Evolutionary conservation across 345 rosid genomes (phyloP).

Genomic region (Gossypium sturtianum): DNA sequence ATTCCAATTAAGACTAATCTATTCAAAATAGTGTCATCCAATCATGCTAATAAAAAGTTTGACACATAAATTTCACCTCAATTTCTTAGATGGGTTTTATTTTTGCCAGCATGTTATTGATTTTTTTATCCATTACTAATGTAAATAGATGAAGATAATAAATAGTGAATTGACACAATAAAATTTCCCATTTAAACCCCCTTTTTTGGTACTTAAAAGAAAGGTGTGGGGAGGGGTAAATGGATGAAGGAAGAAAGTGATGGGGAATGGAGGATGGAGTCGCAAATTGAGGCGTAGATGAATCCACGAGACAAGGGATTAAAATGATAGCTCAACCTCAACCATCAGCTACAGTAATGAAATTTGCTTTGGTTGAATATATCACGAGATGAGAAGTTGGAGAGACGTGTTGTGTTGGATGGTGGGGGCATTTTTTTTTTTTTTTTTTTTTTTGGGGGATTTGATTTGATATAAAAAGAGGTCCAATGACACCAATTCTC

Average conservation of each 20-base stretch:
- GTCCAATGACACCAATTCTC: conserved; percentile 12
- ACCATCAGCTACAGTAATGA: background rate
- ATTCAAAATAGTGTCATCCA: background rate
- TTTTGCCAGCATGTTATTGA: background rate
- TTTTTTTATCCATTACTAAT: too few relatives aligned
- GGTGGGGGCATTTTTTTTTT: conserved; percentile 5
- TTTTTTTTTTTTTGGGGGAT: background rate
- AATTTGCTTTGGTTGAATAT: background rate
- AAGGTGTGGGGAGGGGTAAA: too few relatives aligned
- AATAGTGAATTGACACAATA: too few relatives aligned
- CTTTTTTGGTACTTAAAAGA: too few relatives aligned
- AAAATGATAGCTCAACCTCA: conserved; percentile 5
- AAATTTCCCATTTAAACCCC: too few relatives aligned
- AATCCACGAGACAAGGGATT: conserved; percentile 9
- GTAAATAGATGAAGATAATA: too few relatives aligned
- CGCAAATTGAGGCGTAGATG: conserved; percentile 14
- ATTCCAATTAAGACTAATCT: conserved; percentile 1
- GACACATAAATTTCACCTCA: background rate
- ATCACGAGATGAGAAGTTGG: conserved; percentile 10
- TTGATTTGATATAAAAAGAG: conserved; percentile 28
- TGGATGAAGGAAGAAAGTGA: too few relatives aligned
- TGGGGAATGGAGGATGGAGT: background rate
- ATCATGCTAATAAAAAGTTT: conserved; percentile 1
- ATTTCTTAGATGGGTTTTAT: too few relatives aligned
- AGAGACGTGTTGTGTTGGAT: conserved; percentile 16